phyloP scores from a whole-genome alignment of 768 basidiomycete species.

The Lactarius hengduanensis region DNA sequence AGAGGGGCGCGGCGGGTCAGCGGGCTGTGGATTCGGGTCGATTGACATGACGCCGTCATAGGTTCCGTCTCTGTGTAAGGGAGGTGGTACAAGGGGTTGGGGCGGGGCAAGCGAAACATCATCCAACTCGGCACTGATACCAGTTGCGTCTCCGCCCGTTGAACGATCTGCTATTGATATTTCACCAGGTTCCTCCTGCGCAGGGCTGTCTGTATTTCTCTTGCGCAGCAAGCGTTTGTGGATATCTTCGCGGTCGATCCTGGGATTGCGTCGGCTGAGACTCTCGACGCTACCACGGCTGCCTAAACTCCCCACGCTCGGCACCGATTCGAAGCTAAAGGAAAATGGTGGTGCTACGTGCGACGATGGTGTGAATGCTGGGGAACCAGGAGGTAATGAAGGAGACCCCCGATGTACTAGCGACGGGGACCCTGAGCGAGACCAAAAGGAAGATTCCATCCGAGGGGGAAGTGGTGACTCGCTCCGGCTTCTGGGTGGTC shows the following conservation, averaged over 20 bases:
- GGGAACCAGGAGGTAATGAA: constrained; percentile 17
- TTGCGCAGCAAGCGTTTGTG: constrained; percentile 48
- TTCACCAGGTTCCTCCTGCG: constrained; percentile 28
- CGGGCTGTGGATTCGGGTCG: constrained; percentile 36
- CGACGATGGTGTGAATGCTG: constrained; percentile 23
- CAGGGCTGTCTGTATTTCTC: constrained; percentile 46
- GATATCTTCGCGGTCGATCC: constrained; percentile 56
- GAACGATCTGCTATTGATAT: not conserved
- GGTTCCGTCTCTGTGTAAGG: constrained; percentile 29
- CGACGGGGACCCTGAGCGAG: not conserved
- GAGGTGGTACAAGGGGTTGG: not conserved
- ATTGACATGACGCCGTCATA: constrained; percentile 38
- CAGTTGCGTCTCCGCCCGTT: constrained; percentile 5
- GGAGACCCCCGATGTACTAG: constrained; percentile 17
- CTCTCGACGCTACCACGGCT: constrained; percentile 28
- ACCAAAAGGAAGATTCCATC: constrained; percentile 1
- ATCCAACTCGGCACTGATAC: constrained; percentile 4
- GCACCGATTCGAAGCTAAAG: constrained; percentile 22
- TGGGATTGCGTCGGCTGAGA: constrained; percentile 37
- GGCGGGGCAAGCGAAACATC: constrained; percentile 5
- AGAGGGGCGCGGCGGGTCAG: constrained; percentile 37
- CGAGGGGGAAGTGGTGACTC: constrained; percentile 21
- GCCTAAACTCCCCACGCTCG: constrained; percentile 29
- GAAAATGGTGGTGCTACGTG: constrained; percentile 26
- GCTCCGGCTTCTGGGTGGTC: constrained; percentile 21